These are phyloP conservation scores for Aspergillus clavatus DNA, from an alignment of 2,329 filamentous ascomycete genomes.

Conservation along the genomic window DNA sequence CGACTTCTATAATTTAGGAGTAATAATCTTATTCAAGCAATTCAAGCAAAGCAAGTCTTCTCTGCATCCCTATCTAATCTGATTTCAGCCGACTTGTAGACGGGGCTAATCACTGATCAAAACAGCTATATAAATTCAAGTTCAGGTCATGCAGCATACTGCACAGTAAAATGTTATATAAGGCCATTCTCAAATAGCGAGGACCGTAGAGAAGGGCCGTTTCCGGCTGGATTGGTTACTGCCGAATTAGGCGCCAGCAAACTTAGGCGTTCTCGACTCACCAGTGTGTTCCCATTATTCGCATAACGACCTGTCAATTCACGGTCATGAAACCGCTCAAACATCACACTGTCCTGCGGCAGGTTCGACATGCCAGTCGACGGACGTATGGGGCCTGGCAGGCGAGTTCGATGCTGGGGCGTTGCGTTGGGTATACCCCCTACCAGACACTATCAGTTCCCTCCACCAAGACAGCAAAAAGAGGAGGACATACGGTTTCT, in stretches of 20 bases:
- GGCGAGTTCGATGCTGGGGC: conserved; percentile 26
- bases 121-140: no score
- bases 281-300: not conserved
- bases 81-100: no score
- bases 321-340: not conserved
- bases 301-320: not conserved
- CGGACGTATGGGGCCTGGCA: conserved; percentile 17
- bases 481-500: conserved; percentile 21
- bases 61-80: no score
- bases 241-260: not conserved
- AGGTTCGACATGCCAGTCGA: conserved; percentile 20
- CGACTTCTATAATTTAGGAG: no score
- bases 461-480: not conserved
- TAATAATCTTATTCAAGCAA: no score
- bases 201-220: not conserved
- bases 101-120: no score
- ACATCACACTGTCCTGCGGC: conserved; percentile 13
- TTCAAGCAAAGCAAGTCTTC: no score
- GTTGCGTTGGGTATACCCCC: conserved; percentile 12
- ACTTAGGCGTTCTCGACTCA: not conserved
- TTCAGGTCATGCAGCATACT: no score
- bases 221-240: not conserved
- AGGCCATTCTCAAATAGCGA: not conserved
- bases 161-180: not conserved
- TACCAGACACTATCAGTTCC: conserved; percentile 1